Conservation (phyloP, 2,329 filamentous ascomycete genomes). For the Elsinoe ampelina region DNA sequence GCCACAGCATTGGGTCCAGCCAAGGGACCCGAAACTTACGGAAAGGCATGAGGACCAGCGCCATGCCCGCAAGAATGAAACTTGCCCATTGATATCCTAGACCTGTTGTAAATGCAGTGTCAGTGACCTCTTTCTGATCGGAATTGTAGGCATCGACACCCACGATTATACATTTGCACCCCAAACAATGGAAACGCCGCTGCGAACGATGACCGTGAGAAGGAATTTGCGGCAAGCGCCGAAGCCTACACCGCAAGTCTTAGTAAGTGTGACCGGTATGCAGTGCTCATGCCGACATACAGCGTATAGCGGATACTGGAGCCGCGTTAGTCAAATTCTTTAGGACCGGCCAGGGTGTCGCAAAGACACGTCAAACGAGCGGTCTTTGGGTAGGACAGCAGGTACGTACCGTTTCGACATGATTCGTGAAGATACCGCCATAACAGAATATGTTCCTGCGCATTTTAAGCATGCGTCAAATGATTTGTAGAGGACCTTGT, state of each 20-base stretch:
- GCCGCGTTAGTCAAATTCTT: not conserved
- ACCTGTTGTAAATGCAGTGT: conserved; percentile 29
- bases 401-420: conserved; percentile 51
- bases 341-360: not conserved
- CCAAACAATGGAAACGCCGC: conserved; percentile 39
- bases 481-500: not conserved
- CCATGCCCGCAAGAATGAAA: conserved; percentile 38
- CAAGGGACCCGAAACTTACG: conserved; percentile 21
- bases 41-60: conserved; percentile 40
- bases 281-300: conserved; percentile 4
- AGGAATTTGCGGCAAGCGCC: conserved; percentile 42
- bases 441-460: conserved; percentile 49
- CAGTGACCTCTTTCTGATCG: conserved; percentile 29
- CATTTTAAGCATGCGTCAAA: not conserved
- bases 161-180: conserved; percentile 44
- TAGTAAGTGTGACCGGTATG: not conserved
- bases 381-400: conserved; percentile 10
- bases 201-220: conserved; percentile 40
- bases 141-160: conserved; percentile 22
- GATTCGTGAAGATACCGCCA: conserved; percentile 78
- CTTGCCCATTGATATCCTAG: conserved; percentile 44
- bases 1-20: conserved; percentile 20
- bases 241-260: conserved; percentile 25
- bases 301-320: conserved; percentile 41
- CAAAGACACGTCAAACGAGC: conserved; percentile 1